phyloP scores from a whole-genome alignment of 2,329 filamentous ascomycete genomes.

The Aspergillaceae sp. region DNA sequence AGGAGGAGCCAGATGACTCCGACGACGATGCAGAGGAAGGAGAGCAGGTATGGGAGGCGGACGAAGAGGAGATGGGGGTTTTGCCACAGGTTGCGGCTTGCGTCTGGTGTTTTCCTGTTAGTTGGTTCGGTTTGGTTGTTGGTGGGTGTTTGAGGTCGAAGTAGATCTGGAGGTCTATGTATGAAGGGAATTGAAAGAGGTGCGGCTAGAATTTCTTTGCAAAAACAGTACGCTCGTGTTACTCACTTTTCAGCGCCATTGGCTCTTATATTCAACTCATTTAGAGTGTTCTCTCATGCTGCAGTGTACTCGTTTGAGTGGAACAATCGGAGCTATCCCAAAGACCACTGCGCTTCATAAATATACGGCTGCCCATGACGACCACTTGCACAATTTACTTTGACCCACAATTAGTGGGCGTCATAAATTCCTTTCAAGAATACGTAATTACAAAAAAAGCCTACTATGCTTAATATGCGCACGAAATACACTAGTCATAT shows the following conservation, averaged over 20 bases:
- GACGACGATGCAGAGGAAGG: conserved; percentile 71
- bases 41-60: conserved; percentile 82
- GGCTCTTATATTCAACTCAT: conserved; percentile 14
- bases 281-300: conserved; percentile 15
- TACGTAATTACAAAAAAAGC: neutral
- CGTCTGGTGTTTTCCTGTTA: conserved; percentile 20
- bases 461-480: conserved; percentile 23
- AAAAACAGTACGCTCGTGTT: no score
- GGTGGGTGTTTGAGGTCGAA: conserved; percentile 5
- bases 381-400: conserved; percentile 22
- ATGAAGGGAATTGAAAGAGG: neutral
- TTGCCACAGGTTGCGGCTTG: conserved; percentile 53
- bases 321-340: neutral
- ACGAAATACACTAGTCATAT: conserved; percentile 14
- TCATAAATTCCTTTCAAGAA: neutral
- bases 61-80: conserved; percentile 64
- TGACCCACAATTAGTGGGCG: neutral
- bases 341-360: conserved; percentile 3
- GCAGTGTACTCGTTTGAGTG: conserved; percentile 3
- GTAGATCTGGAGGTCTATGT: conserved; percentile 1
- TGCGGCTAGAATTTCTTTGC: neutral
- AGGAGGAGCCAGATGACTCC: conserved; percentile 85
- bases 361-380: conserved; percentile 24
- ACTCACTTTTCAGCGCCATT: conserved; percentile 37
- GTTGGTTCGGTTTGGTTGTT: conserved; percentile 3